Base-by-base conservation (phyloP, 2,329 filamentous ascomycete species). In the Aspergillus sp. region DNA sequence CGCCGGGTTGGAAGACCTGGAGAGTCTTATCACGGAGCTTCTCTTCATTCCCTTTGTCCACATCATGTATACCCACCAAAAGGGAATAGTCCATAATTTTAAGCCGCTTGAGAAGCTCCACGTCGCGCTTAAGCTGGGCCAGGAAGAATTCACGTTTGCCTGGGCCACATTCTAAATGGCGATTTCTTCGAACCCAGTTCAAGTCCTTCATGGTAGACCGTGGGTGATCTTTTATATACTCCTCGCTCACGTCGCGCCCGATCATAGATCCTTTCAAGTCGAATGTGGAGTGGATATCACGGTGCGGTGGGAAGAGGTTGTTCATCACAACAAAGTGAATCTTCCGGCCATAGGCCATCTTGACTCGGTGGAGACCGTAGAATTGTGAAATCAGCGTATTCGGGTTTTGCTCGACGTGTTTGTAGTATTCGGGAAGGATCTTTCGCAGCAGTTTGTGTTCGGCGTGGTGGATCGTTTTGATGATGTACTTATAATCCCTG, bases 321-420 rank as follows among this genome's bases (percentile, higher is more conserved):
- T 99, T 99, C 95, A 99, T 99, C 72, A 99, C 93, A 59, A 99
- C 95, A 68, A 99, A 99, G 76, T 99, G 95, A 55, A 98, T 97
- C 79, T 99, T 99, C 71, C 93, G 89, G 62, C 95, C 95, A 72
- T 96, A 98, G 0, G 93, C 92, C 81, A 97, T 96, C 83, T 99
- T 99, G 68, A 99, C 95, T 60, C 95, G 88, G 76, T 99, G 95
- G 17, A 99, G 82, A 49, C 95, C 95, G 71, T 98, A 99, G 72
- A 99, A 99, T 70, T 99, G 95, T 19, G 93, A 98, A 50, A 99
- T 87, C 25, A 99, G 83, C 0, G 96, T 99, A 76, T 99, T 96
- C 6, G 95, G 95, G 75, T 99, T 98, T 55, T 92, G 85, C 67
- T 87, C 87, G 64, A 98, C 91, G 73, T 99, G 95, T 56, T 90